Conservation (phyloP, 140 eudicot genomes). For the Ambrosia hybrid region DNA sequence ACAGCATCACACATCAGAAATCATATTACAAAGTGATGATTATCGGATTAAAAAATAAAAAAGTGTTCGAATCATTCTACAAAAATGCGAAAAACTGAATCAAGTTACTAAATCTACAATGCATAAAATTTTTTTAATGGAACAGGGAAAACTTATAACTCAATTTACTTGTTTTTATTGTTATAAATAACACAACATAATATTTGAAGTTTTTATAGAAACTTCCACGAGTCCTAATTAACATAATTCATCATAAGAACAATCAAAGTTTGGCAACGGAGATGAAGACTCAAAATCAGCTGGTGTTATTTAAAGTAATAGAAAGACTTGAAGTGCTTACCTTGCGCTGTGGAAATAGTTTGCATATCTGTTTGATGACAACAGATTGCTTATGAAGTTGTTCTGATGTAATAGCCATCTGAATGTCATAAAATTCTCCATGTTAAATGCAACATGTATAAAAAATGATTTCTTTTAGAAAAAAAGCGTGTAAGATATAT, state of each 20-base stretch:
- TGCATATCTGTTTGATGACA: too few relatives aligned
- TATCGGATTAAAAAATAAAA: too few relatives aligned
- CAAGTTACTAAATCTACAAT: too few relatives aligned
- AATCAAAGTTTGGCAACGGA: too few relatives aligned
- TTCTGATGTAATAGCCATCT: constrained; percentile 94
- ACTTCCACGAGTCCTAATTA: background rate
- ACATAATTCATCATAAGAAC: background rate
- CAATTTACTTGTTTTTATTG: background rate
- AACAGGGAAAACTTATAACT: too few relatives aligned
- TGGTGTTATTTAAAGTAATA: background rate
- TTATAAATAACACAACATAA: background rate
- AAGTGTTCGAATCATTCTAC: too few relatives aligned
- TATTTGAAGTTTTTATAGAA: background rate
- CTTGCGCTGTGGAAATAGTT: too few relatives aligned
- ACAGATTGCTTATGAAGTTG: constrained; percentile 93
- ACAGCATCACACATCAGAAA: too few relatives aligned
- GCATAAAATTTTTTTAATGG: too few relatives aligned
- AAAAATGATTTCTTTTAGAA: background rate
- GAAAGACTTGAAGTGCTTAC: constrained; percentile 34
- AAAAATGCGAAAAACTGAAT: too few relatives aligned
- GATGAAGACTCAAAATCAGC: background rate
- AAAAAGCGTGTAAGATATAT: too few relatives aligned
- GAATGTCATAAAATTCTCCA: constrained; percentile 37
- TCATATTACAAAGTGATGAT: too few relatives aligned
- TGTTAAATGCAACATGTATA: constrained; percentile 16